These are phyloP conservation scores for Ceratobasidium sp. DNA, from an alignment of 1,284 basidiomycete genomes.

Conservation along the genomic window DNA sequence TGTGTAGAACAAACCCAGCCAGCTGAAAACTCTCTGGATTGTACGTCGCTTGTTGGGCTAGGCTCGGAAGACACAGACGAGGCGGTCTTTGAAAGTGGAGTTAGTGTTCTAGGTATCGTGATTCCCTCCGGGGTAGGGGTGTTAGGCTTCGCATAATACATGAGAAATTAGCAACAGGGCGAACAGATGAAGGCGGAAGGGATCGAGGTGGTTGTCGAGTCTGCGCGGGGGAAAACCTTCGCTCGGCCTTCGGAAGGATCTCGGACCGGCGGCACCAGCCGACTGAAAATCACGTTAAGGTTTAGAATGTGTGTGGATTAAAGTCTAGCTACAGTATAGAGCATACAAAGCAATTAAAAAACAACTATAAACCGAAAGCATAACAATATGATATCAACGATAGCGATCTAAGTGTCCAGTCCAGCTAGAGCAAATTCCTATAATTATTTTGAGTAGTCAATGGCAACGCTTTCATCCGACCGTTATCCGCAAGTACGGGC, in stretches of 20 bases:
- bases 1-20: slow-evolving; percentile 35
- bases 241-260: slow-evolving; percentile 7
- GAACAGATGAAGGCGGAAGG: background rate
- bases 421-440: background rate
- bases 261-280: slow-evolving; percentile 17
- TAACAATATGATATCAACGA: slow-evolving; percentile 29
- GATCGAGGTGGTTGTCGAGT: slow-evolving; percentile 33
- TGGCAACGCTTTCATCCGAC: background rate
- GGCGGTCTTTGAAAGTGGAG: slow-evolving; percentile 18
- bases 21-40: background rate
- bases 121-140: slow-evolving; percentile 17
- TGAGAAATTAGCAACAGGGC: background rate
- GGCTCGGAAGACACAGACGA: background rate
- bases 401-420: slow-evolving; percentile 19
- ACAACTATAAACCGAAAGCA: slow-evolving; percentile 19
- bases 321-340: slow-evolving; percentile 20
- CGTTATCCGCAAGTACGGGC: slow-evolving; percentile 25
- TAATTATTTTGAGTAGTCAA: slow-evolving; percentile 10
- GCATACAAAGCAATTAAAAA: background rate
- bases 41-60: background rate
- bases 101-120: slow-evolving; percentile 6
- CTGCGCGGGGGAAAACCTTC: slow-evolving; percentile 20
- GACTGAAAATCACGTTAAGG: slow-evolving; percentile 19
- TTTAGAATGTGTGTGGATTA: slow-evolving; percentile 24
- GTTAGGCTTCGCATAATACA: slow-evolving; percentile 31